Base-by-base conservation (phyloP, 768 basidiomycete genomes). In the Boletus reticulatus region DNA sequence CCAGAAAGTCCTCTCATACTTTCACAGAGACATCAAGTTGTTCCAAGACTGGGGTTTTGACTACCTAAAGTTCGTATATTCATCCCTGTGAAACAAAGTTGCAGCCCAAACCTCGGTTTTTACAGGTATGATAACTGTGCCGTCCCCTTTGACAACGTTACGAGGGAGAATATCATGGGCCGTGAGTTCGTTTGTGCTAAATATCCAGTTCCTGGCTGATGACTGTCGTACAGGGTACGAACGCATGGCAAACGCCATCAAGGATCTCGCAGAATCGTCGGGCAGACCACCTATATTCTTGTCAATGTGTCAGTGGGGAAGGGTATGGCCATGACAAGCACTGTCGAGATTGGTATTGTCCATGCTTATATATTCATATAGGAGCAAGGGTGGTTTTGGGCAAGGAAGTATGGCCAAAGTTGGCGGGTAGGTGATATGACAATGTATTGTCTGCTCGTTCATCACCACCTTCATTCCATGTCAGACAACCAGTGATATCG, bases 11-110 rank as follows among this genome's bases (percentile, higher is more conserved):
- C 9, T 44, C 42, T n/a, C 37, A 53, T 16, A 32, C 22, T 32
- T 27, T 48, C 56, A 68, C 24, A 84, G 83, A 56, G 85, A 87
- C 66, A 75, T 74, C 31, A 78, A 80, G 63, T 62, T 78, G 10
- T 87, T 87, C 71, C 78, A 79, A 44, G 77, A 81, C 45, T 87
- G 85, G 85, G 84, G 83, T 7, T 85, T 87, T 50, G 82, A 87
- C 63, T 75, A 82, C 55, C 72, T 86, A 19, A 87, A 86, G 85
- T 85, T 52, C 24, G 80, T 45, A 34, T 43, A 31, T 34, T 22
- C 34, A 41, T 22, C 39, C 39, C 27, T 56, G 20, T 20, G 17
- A 37, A 48, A 45, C 11, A 17, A 27, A 41, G 29, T 8, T 20
- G 7, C 31, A 32, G 12, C 24, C 29, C 29, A 43, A 46, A 51